These are phyloP conservation scores for Fusarium albosuccineum DNA, from an alignment of 2,329 filamentous ascomycete genomes.

Conservation along the genomic window DNA sequence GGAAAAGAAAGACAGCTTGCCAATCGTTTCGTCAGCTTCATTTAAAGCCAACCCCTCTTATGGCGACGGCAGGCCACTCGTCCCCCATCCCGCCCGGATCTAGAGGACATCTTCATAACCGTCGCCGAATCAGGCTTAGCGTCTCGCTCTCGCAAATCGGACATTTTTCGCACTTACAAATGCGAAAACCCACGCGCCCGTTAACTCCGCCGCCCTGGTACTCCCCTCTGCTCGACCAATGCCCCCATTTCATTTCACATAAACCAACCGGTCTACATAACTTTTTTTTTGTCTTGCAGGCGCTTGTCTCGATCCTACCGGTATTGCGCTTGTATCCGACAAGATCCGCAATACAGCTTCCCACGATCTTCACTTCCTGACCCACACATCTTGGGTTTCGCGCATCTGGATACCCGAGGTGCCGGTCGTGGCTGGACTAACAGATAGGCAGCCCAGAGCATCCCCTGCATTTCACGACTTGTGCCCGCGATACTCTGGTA, in stretches of 20 bases:
- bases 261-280: conserved; percentile 12
- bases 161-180: conserved; percentile 40
- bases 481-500: conserved; percentile 11
- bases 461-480: conserved; percentile 25
- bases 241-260: conserved; percentile 22
- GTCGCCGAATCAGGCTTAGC: conserved; percentile 29
- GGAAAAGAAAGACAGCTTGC: background rate
- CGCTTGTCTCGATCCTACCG: background rate
- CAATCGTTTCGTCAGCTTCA: conserved; percentile 13
- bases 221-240: conserved; percentile 25
- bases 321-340: conserved; percentile 7
- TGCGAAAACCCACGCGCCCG: conserved; percentile 40
- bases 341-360: conserved; percentile 12
- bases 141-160: conserved; percentile 37
- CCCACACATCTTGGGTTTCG: conserved; percentile 39
- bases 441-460: conserved; percentile 31
- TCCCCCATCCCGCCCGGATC: conserved; percentile 16
- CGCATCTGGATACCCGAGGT: conserved; percentile 32
- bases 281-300: conserved; percentile 11
- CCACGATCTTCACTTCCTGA: conserved; percentile 29
- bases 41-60: conserved; percentile 5
- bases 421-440: conserved; percentile 44
- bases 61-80: conserved; percentile 3
- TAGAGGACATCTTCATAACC: conserved; percentile 15
- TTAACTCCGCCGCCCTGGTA: conserved; percentile 36